phyloP scores from a whole-genome alignment of 371 early-diverging fungal species.

The Rhizopus sp. region DNA sequence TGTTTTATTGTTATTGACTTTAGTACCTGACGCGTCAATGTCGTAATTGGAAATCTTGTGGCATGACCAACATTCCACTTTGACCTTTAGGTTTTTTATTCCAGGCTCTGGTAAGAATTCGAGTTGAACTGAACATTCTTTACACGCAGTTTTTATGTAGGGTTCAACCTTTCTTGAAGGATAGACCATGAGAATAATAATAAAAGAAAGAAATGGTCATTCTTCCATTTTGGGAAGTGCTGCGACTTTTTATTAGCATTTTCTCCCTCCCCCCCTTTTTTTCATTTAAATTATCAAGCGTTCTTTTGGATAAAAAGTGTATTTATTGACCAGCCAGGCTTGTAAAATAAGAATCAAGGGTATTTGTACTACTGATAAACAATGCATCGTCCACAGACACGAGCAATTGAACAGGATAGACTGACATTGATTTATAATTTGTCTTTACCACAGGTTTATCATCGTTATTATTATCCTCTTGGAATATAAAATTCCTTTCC shows the following conservation, averaged over 20 bases:
- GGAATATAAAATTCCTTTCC: conserved; percentile 18
- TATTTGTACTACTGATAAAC: conserved; percentile 1
- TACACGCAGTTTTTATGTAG: conserved; percentile 45
- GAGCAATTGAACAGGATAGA: conserved; percentile 22
- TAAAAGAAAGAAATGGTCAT: neutral
- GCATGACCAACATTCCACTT: conserved; percentile 61
- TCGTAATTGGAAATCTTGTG: conserved; percentile 46
- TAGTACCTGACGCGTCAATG: conserved; percentile 46
- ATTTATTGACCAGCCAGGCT: neutral
- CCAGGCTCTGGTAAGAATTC: conserved; percentile 41
- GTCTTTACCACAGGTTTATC: conserved; percentile 17
- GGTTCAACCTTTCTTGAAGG: conserved; percentile 47
- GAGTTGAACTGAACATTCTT: conserved; percentile 33
- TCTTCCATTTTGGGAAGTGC: too few relatives aligned
- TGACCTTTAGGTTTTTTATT: conserved; percentile 20
- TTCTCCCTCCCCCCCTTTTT: too few relatives aligned
- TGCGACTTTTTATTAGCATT: too few relatives aligned
- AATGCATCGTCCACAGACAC: conserved; percentile 23
- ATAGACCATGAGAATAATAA: conserved; percentile 3
- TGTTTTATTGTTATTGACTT: conserved; percentile 21
- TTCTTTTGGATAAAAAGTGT: neutral
- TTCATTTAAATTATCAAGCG: too few relatives aligned
- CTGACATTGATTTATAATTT: conserved; percentile 8
- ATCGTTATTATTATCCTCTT: conserved; percentile 12
- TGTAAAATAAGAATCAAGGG: conserved; percentile 24